Base-by-base conservation (phyloP, 768 basidiomycete genomes). In the Rhodosporidiobolus sp. region DNA sequence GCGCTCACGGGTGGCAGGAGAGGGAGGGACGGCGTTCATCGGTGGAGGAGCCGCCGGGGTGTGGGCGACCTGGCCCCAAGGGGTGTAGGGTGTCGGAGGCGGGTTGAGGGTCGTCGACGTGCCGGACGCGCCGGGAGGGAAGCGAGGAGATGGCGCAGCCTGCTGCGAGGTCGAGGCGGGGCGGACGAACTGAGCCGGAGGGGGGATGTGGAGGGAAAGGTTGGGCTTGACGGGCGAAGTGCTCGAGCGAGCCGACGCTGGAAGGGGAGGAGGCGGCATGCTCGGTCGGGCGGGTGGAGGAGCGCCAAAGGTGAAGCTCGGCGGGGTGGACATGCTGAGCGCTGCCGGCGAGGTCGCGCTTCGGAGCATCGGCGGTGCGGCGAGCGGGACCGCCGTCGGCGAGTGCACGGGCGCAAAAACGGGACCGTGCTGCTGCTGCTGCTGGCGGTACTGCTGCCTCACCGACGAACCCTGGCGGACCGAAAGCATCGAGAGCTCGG, bases 21-120 rank as follows among this genome's bases (percentile, higher is more conserved):
- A 57, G 14, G 59, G 45, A 6, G 63, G 54, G 34, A 48, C 56
- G 16, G 52, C n/a, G 4, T 58, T 3, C n/a, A 76, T 61, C 0
- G 77, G 76, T 28, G 77, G 77, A 6, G 77, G 77, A 10, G 64
- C 69, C 10, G 53, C 59, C 4, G 77, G 77, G 17, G 77, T 78
- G 56, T 78, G 77, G 12, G 63, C 35, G 46, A 74, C 43, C 30
- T 73, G 76, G 0, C 61, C 69, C 72, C 69, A 76, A 0, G 75
- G 71, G 24, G 75, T 70, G 55, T 30, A 35, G 17, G 66, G 75
- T 5, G 57, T 67, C 17, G 11, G 60, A 30, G 58, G n/a, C 14
- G 43, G 14, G 24, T n/a, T 10, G 48, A 49, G 45, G 24, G n/a
- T 16, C 50, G 26, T 26, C 22, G 48, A 48, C 34, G 16, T 52